A percentile compares a stretch with the other conserved stretches of the same genome.
phyloP scores from a whole-genome alignment of 257 asterid genomes.

The Oldenlandia corymbosa region DNA sequence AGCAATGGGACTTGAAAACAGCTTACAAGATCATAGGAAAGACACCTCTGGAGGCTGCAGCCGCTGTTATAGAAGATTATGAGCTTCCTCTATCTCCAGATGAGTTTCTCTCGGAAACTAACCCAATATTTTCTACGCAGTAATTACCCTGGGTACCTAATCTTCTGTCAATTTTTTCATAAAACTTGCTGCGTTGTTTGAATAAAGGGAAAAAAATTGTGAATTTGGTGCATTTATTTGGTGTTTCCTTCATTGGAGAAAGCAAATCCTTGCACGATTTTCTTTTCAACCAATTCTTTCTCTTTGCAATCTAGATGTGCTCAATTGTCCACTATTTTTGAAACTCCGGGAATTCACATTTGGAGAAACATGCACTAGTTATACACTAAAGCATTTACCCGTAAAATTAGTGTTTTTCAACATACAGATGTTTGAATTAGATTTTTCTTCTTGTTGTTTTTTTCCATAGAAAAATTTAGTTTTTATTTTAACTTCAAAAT shows the following conservation, averaged over 20 bases:
- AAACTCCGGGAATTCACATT: not conserved
- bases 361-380: too few species aligned
- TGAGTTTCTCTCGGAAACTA: constrained; percentile 56
- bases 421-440: too few species aligned
- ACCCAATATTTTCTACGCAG: constrained; percentile 55
- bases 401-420: not conserved
- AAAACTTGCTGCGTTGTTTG: not conserved
- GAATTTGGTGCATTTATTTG: not conserved
- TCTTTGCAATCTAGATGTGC: not conserved
- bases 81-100: constrained; percentile 58
- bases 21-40: constrained; percentile 54
- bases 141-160: constrained; percentile 26
- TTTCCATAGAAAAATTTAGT: too few species aligned
- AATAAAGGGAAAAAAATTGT: not conserved
- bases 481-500: too few species aligned
- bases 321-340: not conserved
- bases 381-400: not conserved
- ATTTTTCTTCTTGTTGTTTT: too few species aligned
- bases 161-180: constrained; percentile 9
- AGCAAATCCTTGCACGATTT: too few species aligned
- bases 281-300: too few species aligned
- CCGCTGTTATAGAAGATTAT: constrained; percentile 63
- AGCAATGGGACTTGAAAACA: constrained; percentile 72
- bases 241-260: too few species aligned
- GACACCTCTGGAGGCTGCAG: constrained; percentile 76